Conservation (phyloP, 345 rosid species). For the Populus pruinosa region DNA sequence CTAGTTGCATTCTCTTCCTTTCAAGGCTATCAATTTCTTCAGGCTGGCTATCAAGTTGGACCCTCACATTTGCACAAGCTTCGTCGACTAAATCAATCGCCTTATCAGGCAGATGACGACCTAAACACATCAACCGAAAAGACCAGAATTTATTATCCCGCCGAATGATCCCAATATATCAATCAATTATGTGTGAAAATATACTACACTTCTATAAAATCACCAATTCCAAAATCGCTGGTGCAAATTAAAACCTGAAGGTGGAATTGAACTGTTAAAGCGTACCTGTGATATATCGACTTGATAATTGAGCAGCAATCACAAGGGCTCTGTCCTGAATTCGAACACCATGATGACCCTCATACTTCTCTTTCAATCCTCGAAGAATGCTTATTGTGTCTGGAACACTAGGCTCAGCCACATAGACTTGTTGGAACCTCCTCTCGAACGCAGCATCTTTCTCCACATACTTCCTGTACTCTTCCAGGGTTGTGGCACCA, state of each 20-base stretch:
- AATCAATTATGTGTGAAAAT: no score
- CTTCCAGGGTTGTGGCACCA: slow-evolving; percentile 91
- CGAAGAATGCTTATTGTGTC: slow-evolving; percentile 85
- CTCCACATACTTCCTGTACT: slow-evolving; percentile 93
- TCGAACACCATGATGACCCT: slow-evolving; percentile 92
- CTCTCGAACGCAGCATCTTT: slow-evolving; percentile 95
- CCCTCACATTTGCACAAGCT: slow-evolving; percentile 92
- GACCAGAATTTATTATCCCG: no score
- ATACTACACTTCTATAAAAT: no score
- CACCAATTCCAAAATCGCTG: not conserved
- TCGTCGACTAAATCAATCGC: slow-evolving; percentile 94
- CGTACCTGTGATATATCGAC: slow-evolving; percentile 82
- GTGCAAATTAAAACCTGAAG: no score
- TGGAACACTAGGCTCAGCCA: slow-evolving; percentile 82
- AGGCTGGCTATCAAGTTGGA: slow-evolving; percentile 95
- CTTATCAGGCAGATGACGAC: slow-evolving; percentile 88
- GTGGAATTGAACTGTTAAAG: not conserved
- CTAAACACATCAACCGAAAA: slow-evolving; percentile 19
- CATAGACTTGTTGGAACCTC: slow-evolving; percentile 88
- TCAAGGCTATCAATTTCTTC: slow-evolving; percentile 92
- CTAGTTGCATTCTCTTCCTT: slow-evolving; percentile 80
- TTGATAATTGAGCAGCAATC: slow-evolving; percentile 84
- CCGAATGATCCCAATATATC: no score
- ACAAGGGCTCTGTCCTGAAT: slow-evolving; percentile 84
- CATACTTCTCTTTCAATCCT: slow-evolving; percentile 89